Conservation (phyloP, 75 land plant species). For the Cryptomeria japonica region DNA sequence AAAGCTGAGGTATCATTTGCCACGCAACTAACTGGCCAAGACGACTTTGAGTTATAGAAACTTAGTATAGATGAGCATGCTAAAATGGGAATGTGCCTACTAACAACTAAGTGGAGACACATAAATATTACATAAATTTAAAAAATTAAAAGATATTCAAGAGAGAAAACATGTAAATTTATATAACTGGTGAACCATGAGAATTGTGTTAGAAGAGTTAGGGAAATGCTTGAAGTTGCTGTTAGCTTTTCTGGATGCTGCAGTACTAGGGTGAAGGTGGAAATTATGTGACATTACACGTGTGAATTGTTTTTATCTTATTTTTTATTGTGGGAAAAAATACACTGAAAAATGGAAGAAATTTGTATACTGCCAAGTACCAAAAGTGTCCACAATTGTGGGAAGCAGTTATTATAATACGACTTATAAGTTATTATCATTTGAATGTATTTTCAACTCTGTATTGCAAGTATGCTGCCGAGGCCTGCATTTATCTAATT, state of each 20-base stretch:
- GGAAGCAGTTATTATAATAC: neutral
- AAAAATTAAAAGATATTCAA: no score
- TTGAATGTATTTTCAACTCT: neutral
- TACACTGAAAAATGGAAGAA: neutral
- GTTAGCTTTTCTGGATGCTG: neutral
- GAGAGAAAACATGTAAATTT: neutral
- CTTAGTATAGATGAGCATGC: neutral
- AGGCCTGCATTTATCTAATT: neutral
- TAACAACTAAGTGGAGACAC: neutral
- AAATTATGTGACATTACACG: neutral
- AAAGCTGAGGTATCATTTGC: neutral
- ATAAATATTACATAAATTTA: no score
- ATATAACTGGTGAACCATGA: no score
- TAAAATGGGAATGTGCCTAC: neutral
- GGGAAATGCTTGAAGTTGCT: neutral
- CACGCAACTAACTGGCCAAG: neutral
- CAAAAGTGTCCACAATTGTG: neutral
- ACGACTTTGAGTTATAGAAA: neutral
- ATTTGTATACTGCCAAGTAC: neutral
- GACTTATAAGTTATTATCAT: no score
- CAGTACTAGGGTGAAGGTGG: neutral
- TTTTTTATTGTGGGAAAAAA: neutral
- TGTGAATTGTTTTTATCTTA: no score
- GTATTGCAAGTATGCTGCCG: neutral
- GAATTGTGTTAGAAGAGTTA: neutral